Percentiles rank a stretch among this genome's conserved stretches.
Conservation (phyloP, 805 yeast species). For the Hanseniaspora hatyaiensis region DNA sequence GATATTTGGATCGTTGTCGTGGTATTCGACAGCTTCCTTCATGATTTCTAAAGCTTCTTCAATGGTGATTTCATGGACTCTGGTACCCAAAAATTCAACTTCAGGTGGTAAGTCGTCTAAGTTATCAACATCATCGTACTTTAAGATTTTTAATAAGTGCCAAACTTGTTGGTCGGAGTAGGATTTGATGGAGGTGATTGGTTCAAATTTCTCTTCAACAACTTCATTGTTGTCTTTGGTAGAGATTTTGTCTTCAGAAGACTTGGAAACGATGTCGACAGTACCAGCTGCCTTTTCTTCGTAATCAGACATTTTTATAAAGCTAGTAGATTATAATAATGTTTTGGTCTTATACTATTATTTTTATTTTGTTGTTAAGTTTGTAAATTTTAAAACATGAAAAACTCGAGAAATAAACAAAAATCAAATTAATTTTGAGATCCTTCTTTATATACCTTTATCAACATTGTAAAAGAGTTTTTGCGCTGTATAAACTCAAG, state of each 20-base stretch:
- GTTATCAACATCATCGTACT: slow-evolving; percentile 18
- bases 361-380: no score
- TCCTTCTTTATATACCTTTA: no score
- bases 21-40: slow-evolving; percentile 32
- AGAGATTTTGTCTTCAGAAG: background rate
- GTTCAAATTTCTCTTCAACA: background rate
- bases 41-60: slow-evolving; percentile 35
- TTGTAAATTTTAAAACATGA: no score
- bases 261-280: slow-evolving; percentile 28
- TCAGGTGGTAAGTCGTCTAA: slow-evolving; percentile 19
- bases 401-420: no score
- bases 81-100: slow-evolving; percentile 33
- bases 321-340: no score
- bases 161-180: slow-evolving; percentile 16
- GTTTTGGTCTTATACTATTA: no score
- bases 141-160: slow-evolving; percentile 14
- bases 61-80: slow-evolving; percentile 29
- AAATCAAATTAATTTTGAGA: no score
- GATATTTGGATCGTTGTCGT: slow-evolving; percentile 39
- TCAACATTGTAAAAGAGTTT: no score
- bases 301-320: slow-evolving; percentile 10
- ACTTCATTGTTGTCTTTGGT: background rate
- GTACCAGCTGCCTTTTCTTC: slow-evolving; percentile 30
- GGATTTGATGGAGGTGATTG: slow-evolving; percentile 15
- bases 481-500: no score